Percentiles rank a stretch among this genome's conserved stretches.
Evolutionary conservation across 2,329 filamentous ascomycete genomes (phyloP).

Genomic region (Geoglossum cookeanum): DNA sequence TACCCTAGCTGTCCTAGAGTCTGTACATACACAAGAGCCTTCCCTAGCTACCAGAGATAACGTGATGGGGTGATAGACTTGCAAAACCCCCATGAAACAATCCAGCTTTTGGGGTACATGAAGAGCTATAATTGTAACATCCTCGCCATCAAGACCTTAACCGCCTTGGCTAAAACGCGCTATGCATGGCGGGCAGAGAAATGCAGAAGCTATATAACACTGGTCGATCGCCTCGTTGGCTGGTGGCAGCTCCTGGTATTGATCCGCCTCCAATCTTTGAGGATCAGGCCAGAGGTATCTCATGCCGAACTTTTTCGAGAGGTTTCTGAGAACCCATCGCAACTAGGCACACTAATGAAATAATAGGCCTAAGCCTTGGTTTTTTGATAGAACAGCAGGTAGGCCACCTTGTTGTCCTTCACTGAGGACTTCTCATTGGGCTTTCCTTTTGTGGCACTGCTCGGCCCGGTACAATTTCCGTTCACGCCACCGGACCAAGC

Average conservation of each 20-base stretch:
- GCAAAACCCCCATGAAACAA: neutral
- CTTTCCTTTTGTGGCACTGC: slow-evolving; percentile 32
- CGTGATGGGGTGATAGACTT: neutral
- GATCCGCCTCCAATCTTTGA: neutral
- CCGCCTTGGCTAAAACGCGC: neutral
- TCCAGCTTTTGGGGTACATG: neutral
- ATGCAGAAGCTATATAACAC: neutral
- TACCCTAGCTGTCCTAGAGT: too few species aligned
- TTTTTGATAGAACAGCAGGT: slow-evolving; percentile 86
- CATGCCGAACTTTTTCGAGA: neutral
- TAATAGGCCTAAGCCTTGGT: slow-evolving; percentile 21
- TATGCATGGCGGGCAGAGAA: neutral
- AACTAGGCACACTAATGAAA: neutral
- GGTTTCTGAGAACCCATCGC: neutral
- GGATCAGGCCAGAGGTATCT: neutral
- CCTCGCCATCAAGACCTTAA: neutral
- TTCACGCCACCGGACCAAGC: slow-evolving; percentile 51
- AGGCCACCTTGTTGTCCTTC: slow-evolving; percentile 93
- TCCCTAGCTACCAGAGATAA: neutral
- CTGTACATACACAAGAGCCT: neutral
- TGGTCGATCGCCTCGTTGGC: neutral
- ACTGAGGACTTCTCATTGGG: slow-evolving; percentile 39
- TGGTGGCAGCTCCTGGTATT: neutral
- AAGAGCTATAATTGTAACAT: neutral
- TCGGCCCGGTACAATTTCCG: slow-evolving; percentile 35